phyloP scores from a whole-genome alignment of 352 stramenopile species.

The Pythium grandisporangium region DNA sequence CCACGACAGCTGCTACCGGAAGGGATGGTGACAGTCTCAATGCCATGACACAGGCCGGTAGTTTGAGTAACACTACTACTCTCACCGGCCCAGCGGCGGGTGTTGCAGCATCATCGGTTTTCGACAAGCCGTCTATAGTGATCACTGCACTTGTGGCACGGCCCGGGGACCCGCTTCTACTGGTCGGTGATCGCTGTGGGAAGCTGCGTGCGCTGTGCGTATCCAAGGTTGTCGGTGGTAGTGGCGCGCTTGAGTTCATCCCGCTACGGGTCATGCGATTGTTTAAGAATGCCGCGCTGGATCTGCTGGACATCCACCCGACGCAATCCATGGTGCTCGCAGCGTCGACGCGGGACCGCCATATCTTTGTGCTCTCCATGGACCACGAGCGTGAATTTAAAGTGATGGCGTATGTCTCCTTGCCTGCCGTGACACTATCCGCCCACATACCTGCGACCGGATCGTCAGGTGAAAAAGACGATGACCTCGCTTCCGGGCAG shows the following conservation, averaged over 20 bases:
- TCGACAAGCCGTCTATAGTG: slow-evolving; percentile 8
- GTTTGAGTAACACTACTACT: background rate
- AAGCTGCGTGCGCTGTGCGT: slow-evolving; percentile 47
- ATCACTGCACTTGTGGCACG: slow-evolving; percentile 40
- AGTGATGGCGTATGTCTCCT: slow-evolving; percentile 38
- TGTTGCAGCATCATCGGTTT: background rate
- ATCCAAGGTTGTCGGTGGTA: slow-evolving; percentile 34
- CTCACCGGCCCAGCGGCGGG: background rate
- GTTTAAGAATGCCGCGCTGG: slow-evolving; percentile 19
- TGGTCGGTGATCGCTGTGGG: slow-evolving; percentile 49
- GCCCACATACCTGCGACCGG: no score
- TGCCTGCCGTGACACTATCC: no score
- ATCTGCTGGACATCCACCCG: slow-evolving; percentile 50
- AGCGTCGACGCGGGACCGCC: slow-evolving; percentile 30
- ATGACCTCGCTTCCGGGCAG: no score
- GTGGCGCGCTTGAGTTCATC: slow-evolving; percentile 38
- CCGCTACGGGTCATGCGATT: slow-evolving; percentile 56
- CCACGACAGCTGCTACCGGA: background rate
- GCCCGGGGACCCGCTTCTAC: slow-evolving; percentile 40
- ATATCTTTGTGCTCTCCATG: slow-evolving; percentile 51
- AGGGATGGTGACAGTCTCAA: no score
- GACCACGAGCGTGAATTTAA: slow-evolving; percentile 66
- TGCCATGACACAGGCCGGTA: background rate
- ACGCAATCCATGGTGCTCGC: slow-evolving; percentile 42
- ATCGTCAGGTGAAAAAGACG: background rate